Evolutionary conservation across 179 eudicot species (phyloP), one percentile per base, ranked within the genome.

Genomic region (Camellia oleifera): DNA sequence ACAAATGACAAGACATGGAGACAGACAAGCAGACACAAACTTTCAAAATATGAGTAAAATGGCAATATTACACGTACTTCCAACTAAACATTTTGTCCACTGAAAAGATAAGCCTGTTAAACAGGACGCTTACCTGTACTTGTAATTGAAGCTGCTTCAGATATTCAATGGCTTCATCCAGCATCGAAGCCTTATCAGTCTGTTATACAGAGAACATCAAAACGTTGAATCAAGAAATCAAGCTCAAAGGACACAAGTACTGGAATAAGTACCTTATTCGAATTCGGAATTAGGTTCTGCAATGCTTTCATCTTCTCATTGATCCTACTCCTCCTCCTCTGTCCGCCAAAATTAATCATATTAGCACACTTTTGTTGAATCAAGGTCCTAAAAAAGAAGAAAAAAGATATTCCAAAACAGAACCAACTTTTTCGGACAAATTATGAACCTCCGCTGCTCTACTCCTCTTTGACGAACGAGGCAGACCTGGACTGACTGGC

Each of bases 121-220:
- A 61, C 11, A 58, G 48, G 66, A 78, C 17, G 14, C 14, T 71
- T 74, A 94, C 98, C 94, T 94, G 98, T 40, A 94, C 97, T 88
- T 94, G 94, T 56, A 90, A 85, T 85, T 94, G 98, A 61, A 94
- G 98, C 81, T 93, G 94, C 82, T 92, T 94, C 81, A 93, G 82
- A 83, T 94, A 94, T 75, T 94, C 98, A 79, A 94, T 94, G 7
- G 95, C 98, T 84, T 94, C 98, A 84, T 94, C 98, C 88, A 94
- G 87, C 98, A 93, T 93, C 11, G 98, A 94, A 67, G 98, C 97
- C 87, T 94, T 94, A 79, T 94, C 97, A 4, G 97, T 93, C 97
- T 95, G 86, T 62, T 44, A 80, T 14, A 74, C 54, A 79, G 65
- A 65, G 53, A 23, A 79, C 18, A 48, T 8, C n/a, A 58, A 18